phyloP scores from a whole-genome alignment of 768 basidiomycete genomes.

The Mycena olivaceomarginata region DNA sequence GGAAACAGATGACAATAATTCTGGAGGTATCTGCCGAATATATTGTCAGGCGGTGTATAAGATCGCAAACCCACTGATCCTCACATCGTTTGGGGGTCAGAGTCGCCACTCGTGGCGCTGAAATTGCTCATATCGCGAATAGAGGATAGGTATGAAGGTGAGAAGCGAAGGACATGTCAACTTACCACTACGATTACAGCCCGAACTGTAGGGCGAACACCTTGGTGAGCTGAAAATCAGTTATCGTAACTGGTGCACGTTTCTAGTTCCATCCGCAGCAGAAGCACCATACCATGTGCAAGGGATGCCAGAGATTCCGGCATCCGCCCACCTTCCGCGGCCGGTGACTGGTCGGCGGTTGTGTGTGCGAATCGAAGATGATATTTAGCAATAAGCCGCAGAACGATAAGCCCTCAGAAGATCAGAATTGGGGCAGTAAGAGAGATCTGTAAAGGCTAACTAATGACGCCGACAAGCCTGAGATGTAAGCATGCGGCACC shows the following conservation, averaged over 20 bases:
- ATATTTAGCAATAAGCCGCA: not conserved
- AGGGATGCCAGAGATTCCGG: conserved; percentile 4
- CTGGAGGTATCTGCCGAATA: conserved; percentile 17
- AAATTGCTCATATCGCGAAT: not conserved
- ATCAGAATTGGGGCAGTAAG: not conserved
- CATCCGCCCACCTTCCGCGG: not conserved
- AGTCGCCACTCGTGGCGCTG: not conserved
- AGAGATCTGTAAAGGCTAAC: too few relatives aligned
- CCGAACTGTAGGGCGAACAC: not conserved
- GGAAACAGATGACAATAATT: conserved; percentile 33
- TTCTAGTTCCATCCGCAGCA: conserved; percentile 15
- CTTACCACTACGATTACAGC: not conserved
- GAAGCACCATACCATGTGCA: conserved; percentile 31
- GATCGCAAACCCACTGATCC: not conserved
- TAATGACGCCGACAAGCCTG: too few relatives aligned
- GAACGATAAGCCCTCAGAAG: not conserved
- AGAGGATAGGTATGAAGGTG: not conserved
- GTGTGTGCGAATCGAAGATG: not conserved
- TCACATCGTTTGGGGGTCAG: conserved; percentile 8
- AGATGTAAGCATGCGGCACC: too few relatives aligned
- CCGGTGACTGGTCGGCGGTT: conserved; percentile 17
- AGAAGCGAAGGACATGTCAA: not conserved
- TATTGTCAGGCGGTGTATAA: not conserved
- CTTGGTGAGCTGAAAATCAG: not conserved
- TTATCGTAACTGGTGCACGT: conserved; percentile 25